phyloP scores from a whole-genome alignment of 805 yeast species.

The Saccharomycopsis babjevae region DNA sequence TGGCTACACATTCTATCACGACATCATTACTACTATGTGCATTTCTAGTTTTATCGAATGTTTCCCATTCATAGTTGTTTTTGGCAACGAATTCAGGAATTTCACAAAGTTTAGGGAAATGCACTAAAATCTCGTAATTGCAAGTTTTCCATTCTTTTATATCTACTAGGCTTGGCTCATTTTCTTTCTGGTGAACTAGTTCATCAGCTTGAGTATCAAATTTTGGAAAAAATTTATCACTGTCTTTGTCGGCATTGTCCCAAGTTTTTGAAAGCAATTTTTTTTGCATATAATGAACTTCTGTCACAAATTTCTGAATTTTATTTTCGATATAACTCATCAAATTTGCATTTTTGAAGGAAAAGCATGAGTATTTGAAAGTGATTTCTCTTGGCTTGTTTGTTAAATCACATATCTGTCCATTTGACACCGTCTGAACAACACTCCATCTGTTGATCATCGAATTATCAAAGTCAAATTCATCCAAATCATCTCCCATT shows the following conservation, averaged over 20 bases:
- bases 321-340: neutral
- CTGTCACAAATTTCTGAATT: neutral
- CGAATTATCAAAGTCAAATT: neutral
- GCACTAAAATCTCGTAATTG: slow-evolving; percentile 41
- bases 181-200: neutral
- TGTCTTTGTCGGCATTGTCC: slow-evolving; percentile 18
- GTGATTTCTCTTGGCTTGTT: slow-evolving; percentile 42
- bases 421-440: slow-evolving; percentile 30
- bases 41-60: neutral
- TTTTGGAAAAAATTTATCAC: slow-evolving; percentile 8
- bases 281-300: slow-evolving; percentile 19
- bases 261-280: slow-evolving; percentile 19
- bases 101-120: slow-evolving; percentile 41
- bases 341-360: slow-evolving; percentile 21
- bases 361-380: slow-evolving; percentile 42
- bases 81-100: slow-evolving; percentile 23
- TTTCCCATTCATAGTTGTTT: neutral
- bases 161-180: neutral
- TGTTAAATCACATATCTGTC: slow-evolving; percentile 53
- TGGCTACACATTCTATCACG: neutral
- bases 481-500: neutral
- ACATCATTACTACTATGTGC: neutral
- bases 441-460: neutral
- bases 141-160: slow-evolving; percentile 48
- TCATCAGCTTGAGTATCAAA: neutral